These are phyloP conservation scores for Penicillium salamii DNA, from an alignment of 495 filamentous ascomycete species.

Conservation along the genomic window DNA sequence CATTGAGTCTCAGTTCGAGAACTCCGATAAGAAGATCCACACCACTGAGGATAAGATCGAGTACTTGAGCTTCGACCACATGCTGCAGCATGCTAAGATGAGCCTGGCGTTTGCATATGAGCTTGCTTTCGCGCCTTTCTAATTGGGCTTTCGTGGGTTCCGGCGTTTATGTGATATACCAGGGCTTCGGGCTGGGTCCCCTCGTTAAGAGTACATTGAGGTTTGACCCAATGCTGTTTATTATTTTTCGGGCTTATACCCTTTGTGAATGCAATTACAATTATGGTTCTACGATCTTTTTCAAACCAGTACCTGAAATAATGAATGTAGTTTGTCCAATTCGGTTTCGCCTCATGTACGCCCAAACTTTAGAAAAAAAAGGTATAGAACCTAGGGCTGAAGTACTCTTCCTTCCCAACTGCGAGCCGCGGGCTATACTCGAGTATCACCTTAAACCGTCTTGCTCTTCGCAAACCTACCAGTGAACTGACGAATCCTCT, in stretches of 20 bases:
- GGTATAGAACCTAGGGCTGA: no score
- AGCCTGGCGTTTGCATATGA: conserved; percentile 89
- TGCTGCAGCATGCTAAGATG: conserved; percentile 94
- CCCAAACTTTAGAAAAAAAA: no score
- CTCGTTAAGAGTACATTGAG: conserved; percentile 5
- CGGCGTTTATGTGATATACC: conserved; percentile 21
- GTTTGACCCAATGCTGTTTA: background rate
- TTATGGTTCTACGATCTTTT: background rate
- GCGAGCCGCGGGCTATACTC: no score
- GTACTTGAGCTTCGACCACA: conserved; percentile 91
- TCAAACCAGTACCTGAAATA: no score
- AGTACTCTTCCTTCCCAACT: no score
- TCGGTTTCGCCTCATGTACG: no score
- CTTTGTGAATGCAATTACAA: background rate
- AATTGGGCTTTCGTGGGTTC: conserved; percentile 9
- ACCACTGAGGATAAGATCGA: conserved; percentile 84
- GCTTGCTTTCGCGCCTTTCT: conserved; percentile 54
- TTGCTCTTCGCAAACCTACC: conserved; percentile 4
- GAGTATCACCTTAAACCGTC: no score
- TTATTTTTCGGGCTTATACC: conserved; percentile 3
- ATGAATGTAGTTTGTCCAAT: no score
- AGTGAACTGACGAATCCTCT: conserved; percentile 27
- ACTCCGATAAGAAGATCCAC: conserved; percentile 87
- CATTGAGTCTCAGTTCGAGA: conserved; percentile 84
- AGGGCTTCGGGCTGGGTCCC: conserved; percentile 5